Evolutionary conservation across 805 yeast genomes (phyloP).

Genomic region (Starmerella vitae): DNA sequence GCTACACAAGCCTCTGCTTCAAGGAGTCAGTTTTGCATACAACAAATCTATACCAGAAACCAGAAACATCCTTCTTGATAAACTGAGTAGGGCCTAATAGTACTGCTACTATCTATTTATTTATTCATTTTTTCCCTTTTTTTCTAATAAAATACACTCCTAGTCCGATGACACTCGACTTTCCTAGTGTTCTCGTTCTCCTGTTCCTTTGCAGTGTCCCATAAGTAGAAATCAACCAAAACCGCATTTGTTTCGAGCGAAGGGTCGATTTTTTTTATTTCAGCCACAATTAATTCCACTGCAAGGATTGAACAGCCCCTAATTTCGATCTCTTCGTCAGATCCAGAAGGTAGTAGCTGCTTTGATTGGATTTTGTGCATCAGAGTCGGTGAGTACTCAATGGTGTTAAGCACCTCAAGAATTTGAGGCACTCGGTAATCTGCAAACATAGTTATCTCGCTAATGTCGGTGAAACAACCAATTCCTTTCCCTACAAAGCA

Average conservation of each 20-base stretch:
- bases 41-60: slow-evolving; percentile 5
- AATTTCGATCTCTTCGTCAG: slow-evolving; percentile 30
- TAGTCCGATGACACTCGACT: slow-evolving; percentile 28
- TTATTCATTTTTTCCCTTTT: not conserved
- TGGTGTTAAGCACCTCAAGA: slow-evolving; percentile 28
- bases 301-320: slow-evolving; percentile 33
- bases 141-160: slow-evolving; percentile 28
- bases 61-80: slow-evolving; percentile 17
- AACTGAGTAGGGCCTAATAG: slow-evolving; percentile 6
- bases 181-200: slow-evolving; percentile 24
- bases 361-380: slow-evolving; percentile 17
- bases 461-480: slow-evolving; percentile 32
- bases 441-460: slow-evolving; percentile 34
- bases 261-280: slow-evolving; percentile 20
- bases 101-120: not conserved
- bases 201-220: slow-evolving; percentile 34
- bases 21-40: slow-evolving; percentile 15
- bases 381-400: slow-evolving; percentile 26
- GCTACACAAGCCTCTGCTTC: slow-evolving; percentile 12
- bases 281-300: slow-evolving; percentile 28
- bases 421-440: slow-evolving; percentile 37
- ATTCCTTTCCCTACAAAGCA: slow-evolving; percentile 29
- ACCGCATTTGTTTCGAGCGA: slow-evolving; percentile 26
- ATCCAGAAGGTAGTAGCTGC: slow-evolving; percentile 24
- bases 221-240: slow-evolving; percentile 32